Evolutionary conservation across 2,329 filamentous ascomycete species (phyloP).

Genomic region (Myotisia sp.): DNA sequence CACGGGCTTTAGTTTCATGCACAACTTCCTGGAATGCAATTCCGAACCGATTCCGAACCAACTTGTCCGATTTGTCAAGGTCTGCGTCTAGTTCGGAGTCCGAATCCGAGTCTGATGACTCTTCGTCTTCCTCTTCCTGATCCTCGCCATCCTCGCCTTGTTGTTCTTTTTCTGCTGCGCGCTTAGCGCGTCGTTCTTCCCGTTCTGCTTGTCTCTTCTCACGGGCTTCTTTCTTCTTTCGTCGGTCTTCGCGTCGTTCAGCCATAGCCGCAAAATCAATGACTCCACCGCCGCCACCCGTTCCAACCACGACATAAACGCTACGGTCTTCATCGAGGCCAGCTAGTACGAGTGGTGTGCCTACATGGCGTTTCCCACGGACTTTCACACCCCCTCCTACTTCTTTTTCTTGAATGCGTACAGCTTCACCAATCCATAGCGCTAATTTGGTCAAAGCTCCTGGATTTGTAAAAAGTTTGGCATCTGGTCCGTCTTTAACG

Average conservation of each 20-base stretch:
- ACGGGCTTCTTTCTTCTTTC: conserved; percentile 49
- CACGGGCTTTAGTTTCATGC: conserved; percentile 73
- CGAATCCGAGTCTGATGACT: conserved; percentile 24
- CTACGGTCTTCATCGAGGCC: conserved; percentile 75
- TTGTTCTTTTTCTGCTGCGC: conserved; percentile 37
- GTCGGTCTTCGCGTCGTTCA: conserved; percentile 51
- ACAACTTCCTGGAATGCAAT: conserved; percentile 93
- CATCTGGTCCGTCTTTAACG: conserved; percentile 87
- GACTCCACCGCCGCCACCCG: conserved; percentile 70
- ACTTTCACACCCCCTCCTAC: conserved; percentile 52
- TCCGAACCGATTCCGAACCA: conserved; percentile 78
- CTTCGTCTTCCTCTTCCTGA: conserved; percentile 51
- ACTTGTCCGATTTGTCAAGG: conserved; percentile 43
- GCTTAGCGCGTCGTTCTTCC: conserved; percentile 48
- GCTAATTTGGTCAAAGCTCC: conserved; percentile 87
- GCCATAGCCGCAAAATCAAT: conserved; percentile 51
- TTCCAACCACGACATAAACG: conserved; percentile 85
- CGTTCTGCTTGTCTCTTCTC: conserved; percentile 48
- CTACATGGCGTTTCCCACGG: conserved; percentile 30
- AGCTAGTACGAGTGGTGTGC: conserved; percentile 78
- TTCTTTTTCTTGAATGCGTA: conserved; percentile 76
- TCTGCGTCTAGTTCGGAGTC: conserved; percentile 38
- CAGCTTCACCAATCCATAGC: conserved; percentile 84
- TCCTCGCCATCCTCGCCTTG: conserved; percentile 49
- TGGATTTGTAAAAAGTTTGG: conserved; percentile 80